Conservation (phyloP, 352 stramenopile genomes). For the Phytophthora ramorum region DNA sequence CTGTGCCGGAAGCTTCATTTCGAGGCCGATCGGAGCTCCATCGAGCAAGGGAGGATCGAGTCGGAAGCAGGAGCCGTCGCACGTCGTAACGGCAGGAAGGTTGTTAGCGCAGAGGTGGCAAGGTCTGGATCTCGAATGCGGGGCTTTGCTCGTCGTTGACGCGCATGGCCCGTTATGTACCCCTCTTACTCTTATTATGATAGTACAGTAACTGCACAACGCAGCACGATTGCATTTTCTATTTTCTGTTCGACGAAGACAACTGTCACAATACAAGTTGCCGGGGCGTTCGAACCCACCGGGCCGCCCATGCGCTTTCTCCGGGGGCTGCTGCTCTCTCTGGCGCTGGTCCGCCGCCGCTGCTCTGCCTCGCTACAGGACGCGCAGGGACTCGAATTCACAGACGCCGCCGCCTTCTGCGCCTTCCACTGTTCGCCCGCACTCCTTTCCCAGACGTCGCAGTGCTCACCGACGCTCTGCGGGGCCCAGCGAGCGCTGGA, state of each 20-base stretch:
- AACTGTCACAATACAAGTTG: slow-evolving; percentile 14
- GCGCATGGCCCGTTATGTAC: too few species aligned
- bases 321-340: slow-evolving; percentile 16
- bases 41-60: not conserved
- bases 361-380: slow-evolving; percentile 39
- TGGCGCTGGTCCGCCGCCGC: slow-evolving; percentile 9
- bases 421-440: slow-evolving; percentile 59
- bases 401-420: slow-evolving; percentile 53
- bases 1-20: too few species aligned
- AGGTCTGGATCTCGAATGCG: not conserved
- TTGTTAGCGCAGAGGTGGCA: not conserved
- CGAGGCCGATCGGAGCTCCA: too few species aligned
- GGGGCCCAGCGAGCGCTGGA: slow-evolving; percentile 14
- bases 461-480: slow-evolving; percentile 34
- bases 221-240: slow-evolving; percentile 18
- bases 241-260: not conserved
- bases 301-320: slow-evolving; percentile 18
- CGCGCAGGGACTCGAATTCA: slow-evolving; percentile 52
- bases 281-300: slow-evolving; percentile 2
- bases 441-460: slow-evolving; percentile 23
- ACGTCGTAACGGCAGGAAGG: slow-evolving; percentile 1
- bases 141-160: too few species aligned
- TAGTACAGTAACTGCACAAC: slow-evolving; percentile 4
- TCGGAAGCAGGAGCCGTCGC: not conserved
- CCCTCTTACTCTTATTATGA: too few species aligned